Conservation (phyloP, 2,329 filamentous ascomycete species). For the Ophiostoma piceae region DNA sequence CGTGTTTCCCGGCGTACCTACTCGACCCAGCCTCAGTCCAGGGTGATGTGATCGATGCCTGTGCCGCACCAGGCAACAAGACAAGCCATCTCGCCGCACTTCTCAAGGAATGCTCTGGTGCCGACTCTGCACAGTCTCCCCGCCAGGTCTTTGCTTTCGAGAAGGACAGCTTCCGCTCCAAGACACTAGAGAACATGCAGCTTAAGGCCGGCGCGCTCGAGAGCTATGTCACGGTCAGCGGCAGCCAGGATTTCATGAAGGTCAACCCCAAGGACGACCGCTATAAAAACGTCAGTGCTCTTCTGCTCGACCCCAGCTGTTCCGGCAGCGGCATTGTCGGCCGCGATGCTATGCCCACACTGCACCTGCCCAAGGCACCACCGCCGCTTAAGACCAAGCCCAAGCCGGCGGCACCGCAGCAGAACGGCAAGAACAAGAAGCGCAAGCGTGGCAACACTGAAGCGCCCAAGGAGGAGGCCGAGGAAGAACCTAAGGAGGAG, state of each 20-base stretch:
- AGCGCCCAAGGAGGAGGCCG: not conserved
- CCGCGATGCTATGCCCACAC: constrained; percentile 67
- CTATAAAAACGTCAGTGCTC: constrained; percentile 66
- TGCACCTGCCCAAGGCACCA: constrained; percentile 53
- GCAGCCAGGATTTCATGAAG: constrained; percentile 73
- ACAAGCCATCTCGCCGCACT: constrained; percentile 88
- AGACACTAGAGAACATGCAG: constrained; percentile 81
- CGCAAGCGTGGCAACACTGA: constrained; percentile 37
- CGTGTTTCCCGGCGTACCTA: constrained; percentile 90
- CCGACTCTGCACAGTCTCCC: constrained; percentile 20
- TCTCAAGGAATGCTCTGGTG: constrained; percentile 39
- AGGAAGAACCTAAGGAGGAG: not conserved
- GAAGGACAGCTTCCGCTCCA: constrained; percentile 64
- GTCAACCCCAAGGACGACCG: constrained; percentile 59
- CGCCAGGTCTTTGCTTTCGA: constrained; percentile 69
- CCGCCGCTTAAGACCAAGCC: constrained; percentile 14
- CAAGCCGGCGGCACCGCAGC: not conserved
- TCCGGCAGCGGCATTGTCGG: constrained; percentile 93
- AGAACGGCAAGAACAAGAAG: constrained; percentile 37
- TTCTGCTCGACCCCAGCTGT: constrained; percentile 90
- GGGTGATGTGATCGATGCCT: constrained; percentile 81
- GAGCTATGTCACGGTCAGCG: constrained; percentile 4
- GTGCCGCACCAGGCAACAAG: constrained; percentile 94
- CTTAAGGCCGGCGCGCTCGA: constrained; percentile 60
- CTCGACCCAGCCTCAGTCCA: constrained; percentile 55